These are phyloP conservation scores for Annulohypoxylon truncatum DNA, from an alignment of 2,329 filamentous ascomycete genomes.

Conservation along the genomic window DNA sequence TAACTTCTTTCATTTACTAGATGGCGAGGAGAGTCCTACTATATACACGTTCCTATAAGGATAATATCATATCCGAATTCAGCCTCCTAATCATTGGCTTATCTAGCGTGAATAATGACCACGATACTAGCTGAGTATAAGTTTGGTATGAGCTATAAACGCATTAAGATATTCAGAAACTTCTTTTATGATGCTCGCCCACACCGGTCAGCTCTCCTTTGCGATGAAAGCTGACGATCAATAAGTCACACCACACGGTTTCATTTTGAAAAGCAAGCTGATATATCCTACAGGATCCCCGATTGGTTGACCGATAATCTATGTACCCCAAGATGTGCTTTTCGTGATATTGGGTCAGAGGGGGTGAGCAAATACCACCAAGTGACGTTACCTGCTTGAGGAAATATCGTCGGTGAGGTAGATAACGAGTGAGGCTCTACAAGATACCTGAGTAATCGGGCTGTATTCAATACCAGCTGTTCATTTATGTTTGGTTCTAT, in stretches of 20 bases:
- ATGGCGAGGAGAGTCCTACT: background rate
- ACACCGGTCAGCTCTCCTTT: background rate
- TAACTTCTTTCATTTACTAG: background rate
- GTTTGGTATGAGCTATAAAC: background rate
- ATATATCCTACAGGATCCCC: background rate
- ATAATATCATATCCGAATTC: background rate
- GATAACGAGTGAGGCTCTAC: background rate
- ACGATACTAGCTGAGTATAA: background rate
- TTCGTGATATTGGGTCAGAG: background rate
- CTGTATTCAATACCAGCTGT: background rate
- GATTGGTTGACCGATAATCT: background rate
- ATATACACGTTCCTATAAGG: background rate
- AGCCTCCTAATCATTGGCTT: background rate
- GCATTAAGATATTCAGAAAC: background rate
- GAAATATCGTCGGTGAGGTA: background rate
- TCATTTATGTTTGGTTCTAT: background rate
- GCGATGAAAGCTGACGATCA: background rate
- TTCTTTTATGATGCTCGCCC: background rate
- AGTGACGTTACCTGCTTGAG: background rate
- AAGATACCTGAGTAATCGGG: background rate
- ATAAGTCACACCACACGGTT: background rate
- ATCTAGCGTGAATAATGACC: background rate
- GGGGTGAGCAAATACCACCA: background rate
- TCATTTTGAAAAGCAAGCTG: background rate
- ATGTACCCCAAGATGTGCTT: background rate